Evolutionary conservation across 2,329 filamentous ascomycete genomes (phyloP), one percentile per base, ranked within the genome.

Genomic region (Exophiala oligosperma): DNA sequence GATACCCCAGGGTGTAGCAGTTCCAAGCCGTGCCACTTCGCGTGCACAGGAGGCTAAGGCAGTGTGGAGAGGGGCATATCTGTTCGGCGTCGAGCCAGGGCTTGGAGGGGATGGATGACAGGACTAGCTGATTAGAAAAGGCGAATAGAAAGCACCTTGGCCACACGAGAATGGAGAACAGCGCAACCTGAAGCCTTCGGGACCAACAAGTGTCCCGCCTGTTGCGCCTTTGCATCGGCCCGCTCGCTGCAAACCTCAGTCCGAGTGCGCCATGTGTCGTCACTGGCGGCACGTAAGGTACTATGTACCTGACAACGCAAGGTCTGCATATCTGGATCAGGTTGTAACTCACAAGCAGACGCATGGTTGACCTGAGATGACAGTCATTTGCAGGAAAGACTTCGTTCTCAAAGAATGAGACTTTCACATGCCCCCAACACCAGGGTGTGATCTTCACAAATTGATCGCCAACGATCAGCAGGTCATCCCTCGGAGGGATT

Each of bases 351-450:
- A 43, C 7, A 21, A 21, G 14, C 40, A 43, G 40, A 23, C n/a
- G 40, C 14, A 5, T 17, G 6, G 6, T 43, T 43, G 7, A 17
- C n/a, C 24, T 21, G 12, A 17, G 9, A 21, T 29, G 48, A 37
- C 21, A 50, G 48, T 14, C 3, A 9, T 21, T 21, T 29, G 32
- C 32, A 50, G 4, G 40, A 23, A 43, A 23, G 37, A 40, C 4
- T 28, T 7, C 7, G 26, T 28, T 28, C 26, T 4, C 26, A 28
- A 28, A 17, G 17, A 17, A 40, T 40, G 37, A 40, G 40, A 43
- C 37, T 44, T 52, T 52, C 49, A 52, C 49, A 52, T 52, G 49
- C 37, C 28, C 26, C 17, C 35, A 52, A 52, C 49, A 26, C 17
- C 26, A 43, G 28, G 23, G 8, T 38, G 37, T 26, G 37, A 23